These are phyloP conservation scores for Cryphonectria parasitica DNA, from an alignment of 2,329 filamentous ascomycete genomes.

Conservation along the genomic window DNA sequence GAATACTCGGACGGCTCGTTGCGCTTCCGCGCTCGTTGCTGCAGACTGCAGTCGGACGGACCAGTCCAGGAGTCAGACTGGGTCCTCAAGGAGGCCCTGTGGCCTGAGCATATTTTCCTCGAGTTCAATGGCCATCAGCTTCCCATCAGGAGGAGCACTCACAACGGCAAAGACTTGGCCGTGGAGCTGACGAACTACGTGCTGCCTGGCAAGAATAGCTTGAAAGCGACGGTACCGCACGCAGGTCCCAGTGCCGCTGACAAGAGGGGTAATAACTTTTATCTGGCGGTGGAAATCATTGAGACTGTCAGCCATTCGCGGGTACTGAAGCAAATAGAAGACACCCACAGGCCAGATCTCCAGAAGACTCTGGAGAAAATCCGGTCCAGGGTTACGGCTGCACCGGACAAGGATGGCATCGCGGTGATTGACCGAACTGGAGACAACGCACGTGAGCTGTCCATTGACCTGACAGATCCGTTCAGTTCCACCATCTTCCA, in stretches of 20 bases:
- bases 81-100: slow-evolving; percentile 65
- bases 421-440: slow-evolving; percentile 54
- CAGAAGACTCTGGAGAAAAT: slow-evolving; percentile 62
- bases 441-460: slow-evolving; percentile 46
- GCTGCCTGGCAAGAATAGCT: slow-evolving; percentile 60
- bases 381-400: slow-evolving; percentile 47
- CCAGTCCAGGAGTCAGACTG: slow-evolving; percentile 56
- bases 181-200: slow-evolving; percentile 72
- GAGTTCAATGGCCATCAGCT: slow-evolving; percentile 66
- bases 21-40: slow-evolving; percentile 72
- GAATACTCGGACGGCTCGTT: slow-evolving; percentile 56
- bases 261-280: slow-evolving; percentile 48
- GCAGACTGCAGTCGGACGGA: slow-evolving; percentile 39
- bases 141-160: slow-evolving; percentile 65
- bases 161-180: slow-evolving; percentile 76
- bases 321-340: slow-evolving; percentile 46
- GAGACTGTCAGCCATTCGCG: slow-evolving; percentile 54
- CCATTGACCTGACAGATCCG: slow-evolving; percentile 68
- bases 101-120: slow-evolving; percentile 74
- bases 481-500: slow-evolving; percentile 68
- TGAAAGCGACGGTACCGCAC: slow-evolving; percentile 56
- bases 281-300: slow-evolving; percentile 72
- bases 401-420: slow-evolving; percentile 64
- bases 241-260: slow-evolving; percentile 25
- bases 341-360: slow-evolving; percentile 44